Conservation (phyloP, 768 basidiomycete species). For the Suillus brevipes region DNA sequence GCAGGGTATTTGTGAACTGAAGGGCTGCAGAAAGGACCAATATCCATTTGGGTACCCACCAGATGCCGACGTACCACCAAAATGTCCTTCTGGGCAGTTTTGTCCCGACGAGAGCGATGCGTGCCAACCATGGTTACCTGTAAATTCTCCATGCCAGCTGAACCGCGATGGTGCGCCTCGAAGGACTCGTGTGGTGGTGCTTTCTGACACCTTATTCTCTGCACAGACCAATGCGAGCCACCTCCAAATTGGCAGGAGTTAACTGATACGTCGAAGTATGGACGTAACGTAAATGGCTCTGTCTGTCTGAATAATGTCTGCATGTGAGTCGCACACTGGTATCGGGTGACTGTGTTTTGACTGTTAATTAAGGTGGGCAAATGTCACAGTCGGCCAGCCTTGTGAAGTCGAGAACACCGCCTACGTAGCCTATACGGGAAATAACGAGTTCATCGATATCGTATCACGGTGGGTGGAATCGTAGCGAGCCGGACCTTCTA, state of each 20-base stretch:
- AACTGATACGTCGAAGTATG: constrained; percentile 61
- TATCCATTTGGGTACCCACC: constrained; percentile 70
- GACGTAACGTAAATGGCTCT: constrained; percentile 78
- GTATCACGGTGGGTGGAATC: constrained; percentile 64
- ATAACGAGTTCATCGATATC: constrained; percentile 68
- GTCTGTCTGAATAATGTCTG: constrained; percentile 82
- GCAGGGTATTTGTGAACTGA: constrained; percentile 54
- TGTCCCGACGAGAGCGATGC: constrained; percentile 82
- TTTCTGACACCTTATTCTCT: constrained; percentile 3
- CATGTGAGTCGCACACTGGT: constrained; percentile 53
- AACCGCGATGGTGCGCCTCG: constrained; percentile 72
- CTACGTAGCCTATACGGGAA: constrained; percentile 66
- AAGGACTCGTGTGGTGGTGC: neutral
- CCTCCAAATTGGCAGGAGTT: constrained; percentile 68
- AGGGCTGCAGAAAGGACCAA: constrained; percentile 74
- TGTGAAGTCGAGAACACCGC: constrained; percentile 80
- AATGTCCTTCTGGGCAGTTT: constrained; percentile 64
- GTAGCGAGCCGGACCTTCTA: neutral
- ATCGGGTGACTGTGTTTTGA: neutral
- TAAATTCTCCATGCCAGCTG: constrained; percentile 76
- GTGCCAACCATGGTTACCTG: constrained; percentile 60
- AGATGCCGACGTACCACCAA: constrained; percentile 50
- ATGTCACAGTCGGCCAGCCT: constrained; percentile 59
- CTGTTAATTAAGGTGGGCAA: constrained; percentile 62
- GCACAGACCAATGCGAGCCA: constrained; percentile 70